phyloP scores from a whole-genome alignment of 2,329 filamentous ascomycete species.

The Epichloe elymi region DNA sequence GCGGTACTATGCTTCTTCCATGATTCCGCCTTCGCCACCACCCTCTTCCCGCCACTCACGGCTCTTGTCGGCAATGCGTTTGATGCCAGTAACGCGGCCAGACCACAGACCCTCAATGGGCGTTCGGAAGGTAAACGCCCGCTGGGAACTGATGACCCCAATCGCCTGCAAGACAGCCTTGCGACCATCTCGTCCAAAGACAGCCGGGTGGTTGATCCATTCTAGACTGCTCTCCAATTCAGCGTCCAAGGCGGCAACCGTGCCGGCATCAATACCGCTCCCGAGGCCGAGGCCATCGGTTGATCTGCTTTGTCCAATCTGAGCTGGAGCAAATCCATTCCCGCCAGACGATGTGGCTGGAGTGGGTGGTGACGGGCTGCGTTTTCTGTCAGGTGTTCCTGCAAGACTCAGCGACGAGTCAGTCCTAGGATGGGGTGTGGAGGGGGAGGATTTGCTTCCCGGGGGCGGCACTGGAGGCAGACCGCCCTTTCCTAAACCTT shows the following conservation, averaged over 20 bases:
- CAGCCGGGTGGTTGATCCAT: conserved; percentile 94
- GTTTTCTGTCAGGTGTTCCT: conserved; percentile 40
- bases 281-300: conserved; percentile 45
- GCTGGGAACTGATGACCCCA: conserved; percentile 88
- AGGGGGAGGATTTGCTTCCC: conserved; percentile 28
- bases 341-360: conserved; percentile 31
- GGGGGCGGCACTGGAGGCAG: conserved; percentile 74
- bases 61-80: conserved; percentile 66
- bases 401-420: conserved; percentile 30
- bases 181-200: conserved; percentile 84
- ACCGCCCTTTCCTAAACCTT: conserved; percentile 88
- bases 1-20: conserved; percentile 39
- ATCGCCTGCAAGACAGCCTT: conserved; percentile 96
- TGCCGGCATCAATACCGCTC: conserved; percentile 70
- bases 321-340: conserved; percentile 27
- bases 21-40: conserved; percentile 55
- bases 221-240: conserved; percentile 85
- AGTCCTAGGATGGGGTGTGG: conserved; percentile 33
- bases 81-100: conserved; percentile 66
- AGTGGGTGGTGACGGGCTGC: conserved; percentile 40
- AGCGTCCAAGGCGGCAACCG: conserved; percentile 75
- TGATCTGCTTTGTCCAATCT: conserved; percentile 38
- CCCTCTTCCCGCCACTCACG: conserved; percentile 85
- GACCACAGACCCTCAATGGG: conserved; percentile 86
- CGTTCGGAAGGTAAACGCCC: conserved; percentile 86